A percentile compares a stretch with the other conserved stretches of the same genome.
Conservation (phyloP, 2,329 filamentous ascomycete species). For the Aspergillus brasiliensis region DNA sequence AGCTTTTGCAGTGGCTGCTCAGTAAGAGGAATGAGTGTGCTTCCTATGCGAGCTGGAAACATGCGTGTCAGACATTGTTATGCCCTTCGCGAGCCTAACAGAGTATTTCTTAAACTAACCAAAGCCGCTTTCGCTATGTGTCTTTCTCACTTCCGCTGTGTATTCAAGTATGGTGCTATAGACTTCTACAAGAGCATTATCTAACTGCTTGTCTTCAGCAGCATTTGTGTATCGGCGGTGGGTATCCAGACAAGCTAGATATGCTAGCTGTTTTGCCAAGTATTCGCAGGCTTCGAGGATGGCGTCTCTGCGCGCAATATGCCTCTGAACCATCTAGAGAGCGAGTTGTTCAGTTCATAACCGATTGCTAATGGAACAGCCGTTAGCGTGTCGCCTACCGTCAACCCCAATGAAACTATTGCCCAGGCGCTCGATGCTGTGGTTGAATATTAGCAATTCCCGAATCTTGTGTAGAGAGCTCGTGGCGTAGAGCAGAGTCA, state of each 20-base stretch:
- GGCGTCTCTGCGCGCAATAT: not conserved
- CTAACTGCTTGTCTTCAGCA: not conserved
- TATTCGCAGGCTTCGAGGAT: constrained; percentile 1
- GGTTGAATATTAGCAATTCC: not conserved
- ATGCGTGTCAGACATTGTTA: no score
- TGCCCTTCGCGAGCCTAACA: no score
- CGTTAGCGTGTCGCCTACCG: not conserved
- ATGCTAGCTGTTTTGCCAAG: not conserved
- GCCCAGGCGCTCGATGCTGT: not conserved
- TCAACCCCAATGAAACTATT: not conserved
- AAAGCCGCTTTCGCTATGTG: not conserved
- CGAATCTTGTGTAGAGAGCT: not conserved
- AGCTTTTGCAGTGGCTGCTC: not conserved
- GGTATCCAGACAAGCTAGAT: not conserved
- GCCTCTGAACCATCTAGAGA: not conserved
- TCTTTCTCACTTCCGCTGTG: not conserved
- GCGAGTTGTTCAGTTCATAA: not conserved
- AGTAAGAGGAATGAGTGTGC: not conserved
- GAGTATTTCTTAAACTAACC: no score
- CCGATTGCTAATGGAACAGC: not conserved
- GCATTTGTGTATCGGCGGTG: not conserved
- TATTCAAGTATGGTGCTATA: not conserved
- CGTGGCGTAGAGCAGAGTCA: no score
- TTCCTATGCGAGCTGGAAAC: not conserved
- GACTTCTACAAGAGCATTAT: not conserved